A percentile compares a stretch with the other conserved stretches of the same genome.
These are phyloP conservation scores for Pseudocercospora fuligena DNA, from an alignment of 2,329 filamentous ascomycete genomes.

Conservation along the genomic window DNA sequence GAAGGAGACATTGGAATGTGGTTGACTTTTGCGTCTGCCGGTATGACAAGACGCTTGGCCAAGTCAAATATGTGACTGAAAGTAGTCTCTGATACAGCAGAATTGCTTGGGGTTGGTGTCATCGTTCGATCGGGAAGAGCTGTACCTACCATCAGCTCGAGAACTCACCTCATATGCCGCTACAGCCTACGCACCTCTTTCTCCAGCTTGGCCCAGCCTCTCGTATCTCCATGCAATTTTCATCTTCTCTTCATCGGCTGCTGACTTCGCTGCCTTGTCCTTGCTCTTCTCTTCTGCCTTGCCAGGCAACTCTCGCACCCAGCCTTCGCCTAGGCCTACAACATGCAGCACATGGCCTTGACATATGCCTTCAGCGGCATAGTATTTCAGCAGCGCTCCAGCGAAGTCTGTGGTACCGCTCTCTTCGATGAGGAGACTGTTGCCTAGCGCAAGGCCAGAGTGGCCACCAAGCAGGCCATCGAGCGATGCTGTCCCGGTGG, in stretches of 20 bases:
- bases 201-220: slow-evolving; percentile 72
- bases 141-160: slow-evolving; percentile 35
- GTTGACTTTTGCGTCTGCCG: slow-evolving; percentile 47
- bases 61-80: slow-evolving; percentile 61
- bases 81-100: slow-evolving; percentile 31
- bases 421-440: slow-evolving; percentile 80
- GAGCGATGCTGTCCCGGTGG: slow-evolving; percentile 84
- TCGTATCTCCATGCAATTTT: slow-evolving; percentile 99
- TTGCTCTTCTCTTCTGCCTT: slow-evolving; percentile 53
- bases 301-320: slow-evolving; percentile 83
- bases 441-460: slow-evolving; percentile 80
- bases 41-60: slow-evolving; percentile 53
- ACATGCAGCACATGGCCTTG: slow-evolving; percentile 90
- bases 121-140: slow-evolving; percentile 36
- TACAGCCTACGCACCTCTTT: slow-evolving; percentile 61
- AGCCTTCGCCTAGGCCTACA: slow-evolving; percentile 76
- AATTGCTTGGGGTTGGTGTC: slow-evolving; percentile 14
- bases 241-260: slow-evolving; percentile 73
- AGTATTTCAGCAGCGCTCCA: slow-evolving; percentile 81
- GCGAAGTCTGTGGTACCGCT: slow-evolving; percentile 93
- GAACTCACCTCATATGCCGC: slow-evolving; percentile 31
- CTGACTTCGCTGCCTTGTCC: slow-evolving; percentile 47
- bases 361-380: slow-evolving; percentile 87
- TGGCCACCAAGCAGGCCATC: slow-evolving; percentile 87
- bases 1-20: slow-evolving; percentile 66